Conservation (phyloP, 1,139 yeast genomes). For the Hyphopichia wangnamkhiaoensis region DNA sequence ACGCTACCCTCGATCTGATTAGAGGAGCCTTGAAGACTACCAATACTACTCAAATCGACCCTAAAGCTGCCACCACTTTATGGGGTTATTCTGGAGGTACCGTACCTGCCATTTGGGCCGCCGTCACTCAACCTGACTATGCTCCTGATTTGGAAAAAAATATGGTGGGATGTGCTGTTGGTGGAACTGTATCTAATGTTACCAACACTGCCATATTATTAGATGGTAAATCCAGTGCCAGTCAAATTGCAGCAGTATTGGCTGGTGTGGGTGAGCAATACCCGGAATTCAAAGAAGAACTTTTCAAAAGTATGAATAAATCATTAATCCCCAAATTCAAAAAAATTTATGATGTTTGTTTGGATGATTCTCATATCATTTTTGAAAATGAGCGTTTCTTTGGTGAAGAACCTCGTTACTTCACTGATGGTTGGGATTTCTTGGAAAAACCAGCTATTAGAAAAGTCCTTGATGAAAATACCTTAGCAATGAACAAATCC, state of each 20-base stretch:
- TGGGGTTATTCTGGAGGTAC: slow-evolving; percentile 44
- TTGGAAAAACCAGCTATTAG: slow-evolving; percentile 12
- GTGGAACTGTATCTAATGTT: slow-evolving; percentile 31
- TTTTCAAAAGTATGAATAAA: neutral
- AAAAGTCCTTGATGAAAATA: slow-evolving; percentile 17
- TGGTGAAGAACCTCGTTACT: slow-evolving; percentile 1
- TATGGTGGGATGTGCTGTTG: slow-evolving; percentile 34
- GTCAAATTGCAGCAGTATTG: slow-evolving; percentile 21
- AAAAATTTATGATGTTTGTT: slow-evolving; percentile 10
- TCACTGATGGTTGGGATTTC: slow-evolving; percentile 8
- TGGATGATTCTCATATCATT: slow-evolving; percentile 14
- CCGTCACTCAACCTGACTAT: slow-evolving; percentile 29
- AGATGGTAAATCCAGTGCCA: slow-evolving; percentile 24
- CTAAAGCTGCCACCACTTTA: slow-evolving; percentile 24
- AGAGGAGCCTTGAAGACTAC: slow-evolving; percentile 23
- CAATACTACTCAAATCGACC: slow-evolving; percentile 23
- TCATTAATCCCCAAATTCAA: neutral
- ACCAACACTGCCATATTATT: slow-evolving; percentile 17
- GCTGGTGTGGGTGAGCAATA: slow-evolving; percentile 18
- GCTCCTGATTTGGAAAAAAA: slow-evolving; percentile 29
- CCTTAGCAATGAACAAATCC: slow-evolving; percentile 14
- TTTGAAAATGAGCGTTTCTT: slow-evolving; percentile 11
- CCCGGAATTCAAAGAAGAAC: slow-evolving; percentile 9
- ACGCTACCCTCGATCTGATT: slow-evolving; percentile 28
- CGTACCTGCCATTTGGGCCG: slow-evolving; percentile 36